A percentile compares a stretch with the other conserved stretches of the same genome.
Evolutionary conservation across 2,329 filamentous ascomycete species (phyloP).

Genomic region (Colletotrichum paranaense): DNA sequence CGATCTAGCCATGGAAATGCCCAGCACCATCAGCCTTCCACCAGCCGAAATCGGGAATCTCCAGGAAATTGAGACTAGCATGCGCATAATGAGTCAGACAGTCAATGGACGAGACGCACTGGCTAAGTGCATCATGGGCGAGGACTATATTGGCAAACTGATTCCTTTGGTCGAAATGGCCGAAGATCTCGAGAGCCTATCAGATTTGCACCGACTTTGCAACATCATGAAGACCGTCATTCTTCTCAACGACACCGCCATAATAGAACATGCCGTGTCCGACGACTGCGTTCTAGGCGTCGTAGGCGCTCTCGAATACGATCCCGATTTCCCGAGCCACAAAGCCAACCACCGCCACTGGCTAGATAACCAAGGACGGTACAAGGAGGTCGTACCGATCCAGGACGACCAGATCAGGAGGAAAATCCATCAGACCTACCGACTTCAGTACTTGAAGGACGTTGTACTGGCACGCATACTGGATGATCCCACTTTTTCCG

Average conservation of each 20-base stretch:
- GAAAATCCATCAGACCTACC: conserved; percentile 97
- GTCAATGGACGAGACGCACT: conserved; percentile 85
- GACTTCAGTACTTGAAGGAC: conserved; percentile 95
- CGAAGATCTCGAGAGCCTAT: conserved; percentile 88
- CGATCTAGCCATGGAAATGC: conserved; percentile 81
- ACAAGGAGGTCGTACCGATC: conserved; percentile 96
- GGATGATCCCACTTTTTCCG: conserved; percentile 97
- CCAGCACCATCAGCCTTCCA: conserved; percentile 78
- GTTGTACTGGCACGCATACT: conserved; percentile 97
- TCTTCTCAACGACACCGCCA: conserved; percentile 90
- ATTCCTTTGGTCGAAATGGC: conserved; percentile 88
- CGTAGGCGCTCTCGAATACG: conserved; percentile 95
- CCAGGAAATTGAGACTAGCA: conserved; percentile 83
- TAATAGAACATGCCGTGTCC: conserved; percentile 93
- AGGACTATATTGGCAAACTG: conserved; percentile 89
- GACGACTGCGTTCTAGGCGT: conserved; percentile 92
- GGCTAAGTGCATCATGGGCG: conserved; percentile 84
- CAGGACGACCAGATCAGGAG: conserved; percentile 82
- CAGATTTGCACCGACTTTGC: conserved; percentile 90
- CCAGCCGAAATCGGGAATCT: conserved; percentile 85
- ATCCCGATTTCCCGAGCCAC: conserved; percentile 96
- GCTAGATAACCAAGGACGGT: conserved; percentile 87
- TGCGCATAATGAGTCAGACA: conserved; percentile 81
- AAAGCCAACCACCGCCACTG: conserved; percentile 98
- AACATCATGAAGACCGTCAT: conserved; percentile 99